phyloP scores from a whole-genome alignment of 2,329 filamentous ascomycete genomes.

The Onygenales sp. region DNA sequence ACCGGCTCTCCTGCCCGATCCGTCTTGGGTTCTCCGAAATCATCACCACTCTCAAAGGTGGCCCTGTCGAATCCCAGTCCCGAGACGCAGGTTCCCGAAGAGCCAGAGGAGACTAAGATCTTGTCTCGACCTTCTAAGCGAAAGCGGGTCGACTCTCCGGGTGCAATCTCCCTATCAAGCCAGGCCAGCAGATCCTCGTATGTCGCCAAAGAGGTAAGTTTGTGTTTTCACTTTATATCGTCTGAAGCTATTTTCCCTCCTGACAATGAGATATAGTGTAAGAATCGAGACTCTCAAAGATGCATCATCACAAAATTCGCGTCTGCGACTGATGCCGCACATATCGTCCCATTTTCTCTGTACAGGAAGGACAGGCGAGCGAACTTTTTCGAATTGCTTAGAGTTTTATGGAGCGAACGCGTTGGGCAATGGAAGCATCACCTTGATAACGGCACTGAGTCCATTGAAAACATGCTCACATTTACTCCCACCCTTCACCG shows the following conservation, averaged over 20 bases:
- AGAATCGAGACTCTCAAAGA: not conserved
- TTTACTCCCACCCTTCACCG: not conserved
- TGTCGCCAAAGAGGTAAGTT: not conserved
- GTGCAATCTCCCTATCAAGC: not conserved
- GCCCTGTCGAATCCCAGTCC: not conserved
- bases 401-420: not conserved
- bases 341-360: not conserved
- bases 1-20: not conserved
- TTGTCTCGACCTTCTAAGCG: not conserved
- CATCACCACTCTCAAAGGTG: not conserved
- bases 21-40: not conserved
- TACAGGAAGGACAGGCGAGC: not conserved
- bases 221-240: not conserved
- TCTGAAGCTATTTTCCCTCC: not conserved
- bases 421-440: not conserved
- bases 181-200: not conserved
- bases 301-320: not conserved
- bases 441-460: not conserved
- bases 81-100: not conserved
- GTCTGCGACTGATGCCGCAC: not conserved
- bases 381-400: not conserved
- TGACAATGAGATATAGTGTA: not conserved
- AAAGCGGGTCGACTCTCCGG: not conserved
- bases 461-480: conserved; percentile 1
- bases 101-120: not conserved